These are phyloP conservation scores for Colletotrichum sp. DNA, from an alignment of 2,329 filamentous ascomycete species.

Conservation along the genomic window DNA sequence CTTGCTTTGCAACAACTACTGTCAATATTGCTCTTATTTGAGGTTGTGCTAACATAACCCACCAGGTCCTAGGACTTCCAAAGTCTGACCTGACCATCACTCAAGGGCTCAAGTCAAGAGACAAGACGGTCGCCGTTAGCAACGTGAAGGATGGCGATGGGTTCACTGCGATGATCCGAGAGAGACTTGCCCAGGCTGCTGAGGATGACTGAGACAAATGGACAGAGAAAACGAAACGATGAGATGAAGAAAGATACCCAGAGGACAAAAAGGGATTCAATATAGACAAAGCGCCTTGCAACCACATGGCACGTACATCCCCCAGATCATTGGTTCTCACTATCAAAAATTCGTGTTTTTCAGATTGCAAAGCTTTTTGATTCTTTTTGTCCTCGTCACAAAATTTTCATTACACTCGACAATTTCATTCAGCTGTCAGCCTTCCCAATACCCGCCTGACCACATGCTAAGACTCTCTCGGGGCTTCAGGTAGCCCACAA, in stretches of 20 bases:
- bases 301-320: background rate
- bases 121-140: constrained; percentile 62
- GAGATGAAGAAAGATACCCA: background rate
- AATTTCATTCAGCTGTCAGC: background rate
- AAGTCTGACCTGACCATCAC: constrained; percentile 69
- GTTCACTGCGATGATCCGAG: constrained; percentile 27
- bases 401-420: background rate
- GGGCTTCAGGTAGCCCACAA: background rate
- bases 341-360: background rate
- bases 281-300: background rate
- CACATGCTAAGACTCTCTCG: background rate
- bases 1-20: background rate
- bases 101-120: constrained; percentile 66
- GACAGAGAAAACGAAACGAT: background rate
- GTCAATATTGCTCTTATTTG: background rate
- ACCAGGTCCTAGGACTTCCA: constrained; percentile 64
- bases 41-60: background rate
- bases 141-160: constrained; percentile 37
- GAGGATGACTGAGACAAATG: background rate
- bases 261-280: background rate
- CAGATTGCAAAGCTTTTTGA: background rate
- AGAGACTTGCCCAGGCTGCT: constrained; percentile 24
- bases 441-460: background rate
- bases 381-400: background rate
- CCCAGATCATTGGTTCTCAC: background rate